These are phyloP conservation scores for Verticillium alfalfae DNA, from an alignment of 2,329 filamentous ascomycete genomes.

Conservation along the genomic window DNA sequence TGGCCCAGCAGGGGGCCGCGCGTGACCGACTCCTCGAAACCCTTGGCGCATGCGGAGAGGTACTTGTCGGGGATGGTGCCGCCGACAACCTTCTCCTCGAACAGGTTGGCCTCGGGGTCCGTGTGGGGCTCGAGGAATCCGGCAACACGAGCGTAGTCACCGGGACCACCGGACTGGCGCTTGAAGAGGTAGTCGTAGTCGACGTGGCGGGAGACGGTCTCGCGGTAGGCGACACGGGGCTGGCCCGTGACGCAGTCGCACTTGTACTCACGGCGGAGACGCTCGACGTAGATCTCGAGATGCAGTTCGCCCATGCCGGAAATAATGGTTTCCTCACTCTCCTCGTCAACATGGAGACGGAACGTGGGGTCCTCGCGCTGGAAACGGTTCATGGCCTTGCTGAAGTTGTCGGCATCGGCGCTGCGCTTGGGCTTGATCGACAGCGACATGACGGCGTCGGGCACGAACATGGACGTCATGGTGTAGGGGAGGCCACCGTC, in stretches of 20 bases:
- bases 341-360: conserved; percentile 84
- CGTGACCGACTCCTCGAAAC: conserved; percentile 75
- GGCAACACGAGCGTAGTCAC: conserved; percentile 89
- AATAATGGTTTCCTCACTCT: conserved; percentile 96
- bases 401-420: conserved; percentile 90
- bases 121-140: conserved; percentile 87
- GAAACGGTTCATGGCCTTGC: conserved; percentile 98
- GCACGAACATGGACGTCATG: conserved; percentile 98
- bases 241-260: conserved; percentile 95
- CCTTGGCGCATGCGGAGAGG: conserved; percentile 89
- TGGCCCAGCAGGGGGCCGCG: conserved; percentile 91
- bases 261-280: conserved; percentile 93
- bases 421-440: conserved; percentile 95
- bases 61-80: conserved; percentile 95
- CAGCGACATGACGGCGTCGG: conserved; percentile 94
- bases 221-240: conserved; percentile 93
- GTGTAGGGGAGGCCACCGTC: conserved; percentile 88
- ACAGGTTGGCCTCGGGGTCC: conserved; percentile 67
- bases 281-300: conserved; percentile 94
- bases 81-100: conserved; percentile 82
- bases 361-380: conserved; percentile 98
- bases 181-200: conserved; percentile 91
- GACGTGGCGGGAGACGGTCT: conserved; percentile 76
- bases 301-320: conserved; percentile 98
- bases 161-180: conserved; percentile 92